Evolutionary conservation across 2,329 filamentous ascomycete species (phyloP), one percentile per base, ranked within the genome.

Genomic region (Mollisia scopiformis): DNA sequence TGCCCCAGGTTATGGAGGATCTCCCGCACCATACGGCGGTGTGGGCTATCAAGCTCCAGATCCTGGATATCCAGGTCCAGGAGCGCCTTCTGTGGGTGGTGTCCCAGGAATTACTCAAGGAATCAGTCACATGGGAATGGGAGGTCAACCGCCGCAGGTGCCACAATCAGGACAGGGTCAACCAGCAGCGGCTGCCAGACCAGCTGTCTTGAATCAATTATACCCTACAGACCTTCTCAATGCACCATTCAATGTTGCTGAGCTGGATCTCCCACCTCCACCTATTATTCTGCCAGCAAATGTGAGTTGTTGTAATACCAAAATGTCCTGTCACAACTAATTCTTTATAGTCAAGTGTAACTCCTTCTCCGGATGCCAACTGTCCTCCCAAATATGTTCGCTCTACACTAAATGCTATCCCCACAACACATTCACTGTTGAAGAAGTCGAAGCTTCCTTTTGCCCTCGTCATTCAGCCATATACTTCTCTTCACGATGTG

Each of bases 401-500:
- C 69, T 98, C 95, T 21, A 98, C 95, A 6, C 80, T 99, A 66
- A 98, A 98, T 76, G 92, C 92, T 27, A 89, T 97, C 46, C 95
- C 95, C 2, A 96, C 93, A 23, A 97, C 92, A 61, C 87, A 96
- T 76, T 95, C 91, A 21, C 84, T 98, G 27, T 84, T 99, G 62
- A 99, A 98, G 80, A 98, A 98, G 80, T 97, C 93, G 58, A 95
- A 93, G 77, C 84, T 99, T 61, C 95, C 95, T 0, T 96, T 98
- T 74, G 93, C 94, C 41, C 88, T 99, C 37, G 88, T 98, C 65
- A 97, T 99, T 67, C 94, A 98, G 77, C 95, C 95, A 14, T 99
- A 98, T 73, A 92, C 89, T 39, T 88, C 93, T 27, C 87, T 99
- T 30, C 94, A 97, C 74, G 95, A 99, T 75, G 85, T 91, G 21